A percentile compares a stretch with the other conserved stretches of the same genome.
phyloP scores from a whole-genome alignment of 805 yeast species.

The Ogataea ramenticola region DNA sequence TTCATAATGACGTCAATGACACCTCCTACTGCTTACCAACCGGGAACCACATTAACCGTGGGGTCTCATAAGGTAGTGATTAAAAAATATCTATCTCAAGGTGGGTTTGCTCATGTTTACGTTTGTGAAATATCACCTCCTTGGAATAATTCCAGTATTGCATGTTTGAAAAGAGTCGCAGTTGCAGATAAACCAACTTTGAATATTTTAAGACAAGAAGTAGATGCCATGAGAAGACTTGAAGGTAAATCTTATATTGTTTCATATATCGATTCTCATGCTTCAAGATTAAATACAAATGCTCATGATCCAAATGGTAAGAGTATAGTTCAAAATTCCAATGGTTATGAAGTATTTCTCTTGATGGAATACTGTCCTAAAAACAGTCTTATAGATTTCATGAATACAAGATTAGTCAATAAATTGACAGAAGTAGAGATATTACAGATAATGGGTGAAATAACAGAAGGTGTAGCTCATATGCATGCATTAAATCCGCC shows the following conservation, averaged over 20 bases:
- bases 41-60: conserved; percentile 75
- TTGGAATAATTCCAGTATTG: conserved; percentile 45
- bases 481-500: conserved; percentile 73
- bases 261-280: conserved; percentile 91
- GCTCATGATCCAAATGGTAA: background rate
- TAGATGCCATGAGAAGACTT: conserved; percentile 91
- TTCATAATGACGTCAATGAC: conserved; percentile 5
- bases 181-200: conserved; percentile 87
- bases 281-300: conserved; percentile 50
- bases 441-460: conserved; percentile 58
- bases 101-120: conserved; percentile 94
- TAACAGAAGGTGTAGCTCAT: conserved; percentile 67
- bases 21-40: conserved; percentile 54
- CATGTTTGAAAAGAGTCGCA: conserved; percentile 89
- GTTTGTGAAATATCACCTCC: conserved; percentile 63
- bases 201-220: conserved; percentile 84
- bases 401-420: conserved; percentile 64
- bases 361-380: conserved; percentile 75
- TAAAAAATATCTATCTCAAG: conserved; percentile 64
- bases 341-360: conserved; percentile 69
- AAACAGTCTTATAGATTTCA: conserved; percentile 71
- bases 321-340: conserved; percentile 11
- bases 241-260: conserved; percentile 77
- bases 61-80: conserved; percentile 75
- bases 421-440: conserved; percentile 65